Conservation (phyloP, 2,329 filamentous ascomycete genomes). For the Colletotrichum musicola region DNA sequence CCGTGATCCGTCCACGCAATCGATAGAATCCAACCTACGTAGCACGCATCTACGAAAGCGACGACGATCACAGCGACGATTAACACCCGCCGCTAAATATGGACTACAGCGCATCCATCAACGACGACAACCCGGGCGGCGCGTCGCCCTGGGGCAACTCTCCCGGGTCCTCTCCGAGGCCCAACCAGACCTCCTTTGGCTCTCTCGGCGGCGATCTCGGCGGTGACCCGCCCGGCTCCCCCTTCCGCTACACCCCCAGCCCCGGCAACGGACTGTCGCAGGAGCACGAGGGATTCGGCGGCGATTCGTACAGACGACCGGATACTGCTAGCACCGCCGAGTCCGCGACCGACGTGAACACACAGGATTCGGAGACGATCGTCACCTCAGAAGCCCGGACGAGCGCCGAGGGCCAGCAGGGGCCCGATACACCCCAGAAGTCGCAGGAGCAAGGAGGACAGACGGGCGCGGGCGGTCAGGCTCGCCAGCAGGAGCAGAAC, state of each 20-base stretch:
- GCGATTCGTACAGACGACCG: constrained; percentile 58
- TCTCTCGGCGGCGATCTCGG: constrained; percentile 46
- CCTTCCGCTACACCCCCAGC: constrained; percentile 59
- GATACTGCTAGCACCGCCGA: constrained; percentile 58
- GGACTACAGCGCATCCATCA: constrained; percentile 70
- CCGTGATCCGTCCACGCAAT: constrained; percentile 34
- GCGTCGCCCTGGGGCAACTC: constrained; percentile 70
- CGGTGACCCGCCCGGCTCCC: constrained; percentile 54
- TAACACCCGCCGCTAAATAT: constrained; percentile 48
- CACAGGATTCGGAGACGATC: constrained; percentile 49
- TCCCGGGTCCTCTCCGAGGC: constrained; percentile 63
- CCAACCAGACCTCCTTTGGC: constrained; percentile 59
- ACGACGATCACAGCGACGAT: constrained; percentile 5
- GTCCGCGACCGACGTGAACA: constrained; percentile 57
- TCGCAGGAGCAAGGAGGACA: constrained; percentile 44
- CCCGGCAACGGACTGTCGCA: constrained; percentile 58
- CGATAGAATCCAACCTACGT: constrained; percentile 4
- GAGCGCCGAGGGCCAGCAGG: constrained; percentile 41
- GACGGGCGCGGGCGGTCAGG: constrained; percentile 36
- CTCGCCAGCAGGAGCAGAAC: constrained; percentile 59
- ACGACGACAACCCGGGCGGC: constrained; percentile 66
- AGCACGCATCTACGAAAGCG: neutral
- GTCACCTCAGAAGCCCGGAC: constrained; percentile 36
- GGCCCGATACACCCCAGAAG: constrained; percentile 41
- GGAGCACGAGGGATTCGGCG: constrained; percentile 51